Evolutionary conservation across 257 asterid genomes (phyloP), one percentile per base, ranked within the genome.

Genomic region (Orobanche coerulescens): DNA sequence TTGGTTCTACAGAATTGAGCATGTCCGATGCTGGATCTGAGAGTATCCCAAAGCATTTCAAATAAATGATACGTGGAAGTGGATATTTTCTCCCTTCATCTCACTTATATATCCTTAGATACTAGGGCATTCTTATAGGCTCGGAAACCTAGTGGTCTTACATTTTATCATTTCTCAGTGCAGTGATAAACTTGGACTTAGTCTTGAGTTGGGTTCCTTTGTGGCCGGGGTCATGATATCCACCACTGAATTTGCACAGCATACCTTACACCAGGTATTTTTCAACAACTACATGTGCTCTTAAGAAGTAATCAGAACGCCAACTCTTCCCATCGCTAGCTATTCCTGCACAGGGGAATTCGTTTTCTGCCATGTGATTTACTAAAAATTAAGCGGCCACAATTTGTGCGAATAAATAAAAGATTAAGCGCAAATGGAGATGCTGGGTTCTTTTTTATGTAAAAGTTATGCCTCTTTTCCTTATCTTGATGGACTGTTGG

Each of bases 161-260:
- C 19, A 47, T 49, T 40, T 65, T 63, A 42, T 66, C 73, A 39
- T 66, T 44, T 75, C 84, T 74, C 94, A 90, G 97, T 87, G 95
- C 95, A 90, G 97, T 70, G 97, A 90, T 76, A 90, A 87, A 82
- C 81, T 90, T 62, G 97, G 97, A 33, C 94, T 90, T 36, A 90
- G 97, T 79, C 97, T 90, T 59, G 97, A 90, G 68, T 68, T 90
- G 81, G 97, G 97, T 68, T 86, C 95, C 42, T 90, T 90, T 75
- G 92, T 77, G 30, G 97, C 97, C 66, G 97, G 97, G 43, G 86
- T 90, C 64, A 90, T 90, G 97, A 82, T 90, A 75, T 87, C 97
- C 49, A 84, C 95, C 61, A 86, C 97, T 9, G 97, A 90, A 61
- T 81, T 81, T 66, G 82, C 94, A 44, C 84, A 84, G 65, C 95